Evolutionary conservation across 169 alveolate species (phyloP).

Genomic region (Plasmodium sp.): DNA sequence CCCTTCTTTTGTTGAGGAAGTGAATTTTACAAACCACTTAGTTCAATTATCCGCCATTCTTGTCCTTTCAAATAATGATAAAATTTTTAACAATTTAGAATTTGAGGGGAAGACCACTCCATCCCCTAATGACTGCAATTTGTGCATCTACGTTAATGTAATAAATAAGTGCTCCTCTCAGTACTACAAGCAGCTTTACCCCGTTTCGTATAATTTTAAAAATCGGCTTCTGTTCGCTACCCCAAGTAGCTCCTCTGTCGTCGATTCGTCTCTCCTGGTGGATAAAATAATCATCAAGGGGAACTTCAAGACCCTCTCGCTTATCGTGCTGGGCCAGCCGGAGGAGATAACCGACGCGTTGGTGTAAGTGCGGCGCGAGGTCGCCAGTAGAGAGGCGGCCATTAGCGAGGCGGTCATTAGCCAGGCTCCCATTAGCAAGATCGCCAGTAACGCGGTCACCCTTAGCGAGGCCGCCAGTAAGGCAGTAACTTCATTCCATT

Average conservation of each 20-base stretch:
- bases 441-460: background rate
- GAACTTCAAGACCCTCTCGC: constrained; percentile 30
- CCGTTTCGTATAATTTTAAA: constrained; percentile 60
- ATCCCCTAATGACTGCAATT: constrained; percentile 40
- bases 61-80: constrained; percentile 28
- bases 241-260: background rate
- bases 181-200: constrained; percentile 25
- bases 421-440: too few species aligned
- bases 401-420: too few species aligned
- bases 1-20: constrained; percentile 58
- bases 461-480: background rate
- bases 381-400: too few species aligned
- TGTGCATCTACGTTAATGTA: constrained; percentile 54
- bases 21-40: constrained; percentile 26
- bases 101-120: constrained; percentile 71
- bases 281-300: constrained; percentile 67
- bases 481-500: background rate
- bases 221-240: constrained; percentile 38
- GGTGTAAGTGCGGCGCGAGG: background rate
- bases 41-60: constrained; percentile 61
- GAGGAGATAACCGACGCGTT: constrained; percentile 42
- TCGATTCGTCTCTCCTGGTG: constrained; percentile 40
- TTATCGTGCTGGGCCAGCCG: constrained; percentile 42
- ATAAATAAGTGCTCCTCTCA: constrained; percentile 38
- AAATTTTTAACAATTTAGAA: constrained; percentile 53